phyloP scores from a whole-genome alignment of 176 grass and related monocot genomes.

The Avena insularis region DNA sequence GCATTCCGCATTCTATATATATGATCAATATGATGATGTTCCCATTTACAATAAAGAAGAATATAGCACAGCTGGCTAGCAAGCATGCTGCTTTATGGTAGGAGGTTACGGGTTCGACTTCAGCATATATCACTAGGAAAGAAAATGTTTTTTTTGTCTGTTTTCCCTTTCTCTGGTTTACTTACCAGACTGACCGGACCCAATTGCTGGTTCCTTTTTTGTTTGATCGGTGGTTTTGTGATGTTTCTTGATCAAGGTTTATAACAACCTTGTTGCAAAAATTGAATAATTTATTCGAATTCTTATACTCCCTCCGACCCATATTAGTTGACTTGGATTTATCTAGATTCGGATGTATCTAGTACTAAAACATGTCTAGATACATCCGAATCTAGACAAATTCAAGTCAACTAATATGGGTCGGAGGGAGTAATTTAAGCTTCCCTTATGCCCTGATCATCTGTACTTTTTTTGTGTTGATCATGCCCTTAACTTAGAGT shows the following conservation, averaged over 20 bases:
- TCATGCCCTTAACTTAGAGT: not conserved
- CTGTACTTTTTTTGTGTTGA: not conserved
- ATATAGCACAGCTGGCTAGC: not conserved
- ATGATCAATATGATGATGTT: not conserved
- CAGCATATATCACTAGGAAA: not conserved
- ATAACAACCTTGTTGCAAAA: not conserved
- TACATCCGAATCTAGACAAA: too few relatives aligned
- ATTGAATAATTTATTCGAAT: not conserved
- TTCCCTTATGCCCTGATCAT: not conserved
- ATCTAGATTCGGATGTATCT: too few relatives aligned
- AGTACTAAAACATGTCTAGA: too few relatives aligned
- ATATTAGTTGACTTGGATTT: too few relatives aligned
- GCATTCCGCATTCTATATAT: not conserved
- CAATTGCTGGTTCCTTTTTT: not conserved
- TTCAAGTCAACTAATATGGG: too few relatives aligned
- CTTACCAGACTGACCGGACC: not conserved
- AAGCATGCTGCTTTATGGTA: not conserved
- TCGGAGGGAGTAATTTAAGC: not conserved
- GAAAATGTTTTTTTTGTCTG: not conserved
- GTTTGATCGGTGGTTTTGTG: not conserved
- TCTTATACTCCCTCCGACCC: too few relatives aligned
- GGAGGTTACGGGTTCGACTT: not conserved
- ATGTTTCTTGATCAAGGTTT: not conserved
- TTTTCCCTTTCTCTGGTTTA: not conserved
- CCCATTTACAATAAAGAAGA: conserved; percentile 1